Percentiles rank a stretch among this genome's conserved stretches.
These are phyloP conservation scores for Ceratobasidium papillatum DNA, from an alignment of 1,284 basidiomycete genomes.

Conservation along the genomic window DNA sequence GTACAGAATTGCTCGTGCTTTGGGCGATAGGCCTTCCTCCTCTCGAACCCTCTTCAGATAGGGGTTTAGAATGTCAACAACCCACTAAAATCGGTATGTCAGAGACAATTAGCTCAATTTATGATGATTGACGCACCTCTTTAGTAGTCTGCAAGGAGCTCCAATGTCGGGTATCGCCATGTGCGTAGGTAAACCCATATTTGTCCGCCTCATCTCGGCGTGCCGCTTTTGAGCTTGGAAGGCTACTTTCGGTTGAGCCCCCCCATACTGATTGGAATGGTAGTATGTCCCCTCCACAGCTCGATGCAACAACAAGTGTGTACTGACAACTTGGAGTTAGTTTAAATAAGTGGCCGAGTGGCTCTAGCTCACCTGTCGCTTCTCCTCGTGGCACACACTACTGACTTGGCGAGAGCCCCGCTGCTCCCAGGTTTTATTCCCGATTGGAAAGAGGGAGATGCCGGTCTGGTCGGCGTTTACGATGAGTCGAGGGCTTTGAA, in stretches of 20 bases:
- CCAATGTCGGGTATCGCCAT: slow-evolving; percentile 17
- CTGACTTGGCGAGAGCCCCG: not conserved
- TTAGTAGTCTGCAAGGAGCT: slow-evolving; percentile 2
- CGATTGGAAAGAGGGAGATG: slow-evolving; percentile 8
- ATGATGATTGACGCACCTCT: not conserved
- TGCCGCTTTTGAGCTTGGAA: not conserved
- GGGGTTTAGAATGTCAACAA: not conserved
- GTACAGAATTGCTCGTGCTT: not conserved
- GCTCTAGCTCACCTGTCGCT: slow-evolving; percentile 5
- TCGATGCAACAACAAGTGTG: slow-evolving; percentile 1
- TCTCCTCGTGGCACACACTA: not conserved
- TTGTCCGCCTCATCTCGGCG: not conserved
- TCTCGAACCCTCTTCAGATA: not conserved
- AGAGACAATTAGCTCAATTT: not conserved
- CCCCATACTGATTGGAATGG: slow-evolving; percentile 26
- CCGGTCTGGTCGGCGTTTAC: slow-evolving; percentile 19
- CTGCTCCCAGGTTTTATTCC: slow-evolving; percentile 20
- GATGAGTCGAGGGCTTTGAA: slow-evolving; percentile 14
- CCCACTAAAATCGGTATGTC: not conserved
- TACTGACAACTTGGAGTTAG: not conserved
- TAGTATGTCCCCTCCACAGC: not conserved
- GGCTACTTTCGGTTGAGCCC: not conserved
- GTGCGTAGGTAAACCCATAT: not conserved
- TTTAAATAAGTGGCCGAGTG: not conserved
- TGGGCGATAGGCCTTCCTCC: not conserved